Percentiles rank a stretch among this genome's conserved stretches.
These are phyloP conservation scores for Eutrema yunnanense DNA, from an alignment of 345 rosid genomes.

Conservation along the genomic window DNA sequence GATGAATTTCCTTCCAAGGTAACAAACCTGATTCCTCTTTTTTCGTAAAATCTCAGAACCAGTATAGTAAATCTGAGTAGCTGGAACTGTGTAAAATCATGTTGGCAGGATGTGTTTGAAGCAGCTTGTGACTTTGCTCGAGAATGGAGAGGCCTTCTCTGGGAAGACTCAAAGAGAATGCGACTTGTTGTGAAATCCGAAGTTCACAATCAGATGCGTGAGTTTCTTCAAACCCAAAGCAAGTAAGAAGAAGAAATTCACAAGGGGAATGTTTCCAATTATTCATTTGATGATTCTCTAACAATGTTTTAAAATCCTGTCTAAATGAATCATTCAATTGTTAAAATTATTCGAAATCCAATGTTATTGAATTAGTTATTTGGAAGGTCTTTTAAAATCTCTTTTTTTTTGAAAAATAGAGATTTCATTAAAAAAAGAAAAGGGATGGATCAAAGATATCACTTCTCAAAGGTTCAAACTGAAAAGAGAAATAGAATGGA, in stretches of 20 bases:
- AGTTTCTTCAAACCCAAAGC: slow-evolving; percentile 63
- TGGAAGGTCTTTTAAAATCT: background rate
- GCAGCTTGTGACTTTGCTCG: slow-evolving; percentile 82
- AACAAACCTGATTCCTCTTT: slow-evolving; percentile 14
- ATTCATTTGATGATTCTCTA: background rate
- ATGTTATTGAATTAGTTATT: background rate
- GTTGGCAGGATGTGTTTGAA: slow-evolving; percentile 69
- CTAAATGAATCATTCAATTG: background rate
- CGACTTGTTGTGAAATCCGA: slow-evolving; percentile 74
- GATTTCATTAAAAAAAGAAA: too few relatives aligned
- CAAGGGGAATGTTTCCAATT: too few relatives aligned
- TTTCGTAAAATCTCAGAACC: background rate
- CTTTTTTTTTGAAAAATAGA: background rate
- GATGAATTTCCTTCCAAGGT: slow-evolving; percentile 91
- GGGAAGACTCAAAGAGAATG: slow-evolving; percentile 96
- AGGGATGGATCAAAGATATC: too few relatives aligned
- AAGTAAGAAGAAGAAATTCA: slow-evolving; percentile 23
- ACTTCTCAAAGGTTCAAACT: too few relatives aligned
- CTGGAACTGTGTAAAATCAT: background rate
- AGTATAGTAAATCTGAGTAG: background rate
- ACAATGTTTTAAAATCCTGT: background rate
- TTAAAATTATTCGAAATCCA: background rate
- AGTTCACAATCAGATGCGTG: slow-evolving; percentile 74
- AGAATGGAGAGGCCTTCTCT: slow-evolving; percentile 63
- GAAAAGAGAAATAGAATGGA: too few relatives aligned